A percentile compares a stretch with the other conserved stretches of the same genome.
phyloP scores from a whole-genome alignment of 768 basidiomycete species.

The Tylopilus rubrobrunneus region DNA sequence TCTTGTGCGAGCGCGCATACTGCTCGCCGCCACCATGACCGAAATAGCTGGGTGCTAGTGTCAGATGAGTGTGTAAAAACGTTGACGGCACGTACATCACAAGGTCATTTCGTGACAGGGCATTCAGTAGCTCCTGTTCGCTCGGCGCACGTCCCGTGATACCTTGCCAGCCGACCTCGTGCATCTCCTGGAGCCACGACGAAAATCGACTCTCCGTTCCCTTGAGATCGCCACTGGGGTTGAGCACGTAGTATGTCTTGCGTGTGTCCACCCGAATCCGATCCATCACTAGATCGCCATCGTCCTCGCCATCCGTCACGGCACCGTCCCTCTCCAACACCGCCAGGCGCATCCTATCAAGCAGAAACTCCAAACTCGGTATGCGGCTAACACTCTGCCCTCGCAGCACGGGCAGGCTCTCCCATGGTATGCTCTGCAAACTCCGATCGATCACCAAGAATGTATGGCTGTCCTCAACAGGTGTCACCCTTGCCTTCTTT shows the following conservation, averaged over 20 bases:
- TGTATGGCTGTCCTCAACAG: constrained; percentile 58
- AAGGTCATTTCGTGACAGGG: constrained; percentile 70
- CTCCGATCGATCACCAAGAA: constrained; percentile 91
- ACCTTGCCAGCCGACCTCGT: constrained; percentile 77
- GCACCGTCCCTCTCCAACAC: constrained; percentile 35
- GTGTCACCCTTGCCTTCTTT: constrained; percentile 30
- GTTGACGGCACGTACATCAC: constrained; percentile 69
- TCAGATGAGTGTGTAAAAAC: neutral
- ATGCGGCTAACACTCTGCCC: constrained; percentile 89
- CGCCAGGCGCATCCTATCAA: constrained; percentile 73
- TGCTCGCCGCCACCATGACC: constrained; percentile 97
- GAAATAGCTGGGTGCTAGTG: constrained; percentile 65
- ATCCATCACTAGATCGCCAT: constrained; percentile 30
- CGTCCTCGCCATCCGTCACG: constrained; percentile 20
- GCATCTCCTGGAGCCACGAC: constrained; percentile 74
- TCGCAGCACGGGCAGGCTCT: constrained; percentile 83
- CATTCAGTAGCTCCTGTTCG: constrained; percentile 78
- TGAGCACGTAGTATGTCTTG: constrained; percentile 80
- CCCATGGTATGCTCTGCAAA: constrained; percentile 90
- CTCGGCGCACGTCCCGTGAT: constrained; percentile 70
- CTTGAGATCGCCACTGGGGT: constrained; percentile 87
- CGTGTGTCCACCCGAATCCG: constrained; percentile 58
- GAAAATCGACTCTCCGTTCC: constrained; percentile 81
- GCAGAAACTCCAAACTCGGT: constrained; percentile 82
- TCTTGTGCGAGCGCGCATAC: constrained; percentile 83